Base-by-base conservation (phyloP, 306 rosid genomes). In the Nissolia schottii region DNA sequence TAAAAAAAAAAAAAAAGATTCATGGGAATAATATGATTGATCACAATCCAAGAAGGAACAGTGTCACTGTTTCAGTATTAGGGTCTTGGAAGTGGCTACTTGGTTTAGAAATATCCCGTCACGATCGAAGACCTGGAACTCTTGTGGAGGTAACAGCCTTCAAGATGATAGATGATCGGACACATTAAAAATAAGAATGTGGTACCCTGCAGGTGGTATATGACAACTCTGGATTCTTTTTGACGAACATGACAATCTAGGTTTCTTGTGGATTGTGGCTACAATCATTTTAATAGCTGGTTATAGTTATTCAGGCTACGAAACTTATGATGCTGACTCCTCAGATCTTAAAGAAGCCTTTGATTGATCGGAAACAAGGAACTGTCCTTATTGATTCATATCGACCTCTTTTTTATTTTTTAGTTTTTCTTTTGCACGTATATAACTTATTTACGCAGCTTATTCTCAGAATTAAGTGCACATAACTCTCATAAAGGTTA, bases 91-190 rank as follows among this genome's bases (percentile, higher is more conserved):
- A 9, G 37, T 51, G 45, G 6, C 31, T 43, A 31, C 60, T 43
- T 18, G 41, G 55, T 24, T 40, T 13, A 12, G 64, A 50, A 67
- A 29, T 70, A 46, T 41, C 40, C 46, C 3, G 16, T 59, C 5
- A 7, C 32, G 45, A 2, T 79, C 64, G 2, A 58, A 66, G 24
- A 53, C 64, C 54, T 28, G 41, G 25, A 27, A 55, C 23, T 61
- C 54, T 63, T 71, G 56, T 29, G 67, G 60, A 22, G 55, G 27
- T 20, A 35, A 67, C 19, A 64, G 12, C 51, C 34, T 37, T 50
- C 60, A 31, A n/a, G n/a, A n/a, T n/a, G n/a, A n/a, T n/a, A n/a
- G 49, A 37, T 48, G 38, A 45, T 72, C 67, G 49, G 70, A 66
- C 46, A 15, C 16, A 45, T 22, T 32, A 13, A 20, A 61, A 7